Base-by-base conservation (phyloP, 306 rosid genomes). In the Boehmeria nivea region DNA sequence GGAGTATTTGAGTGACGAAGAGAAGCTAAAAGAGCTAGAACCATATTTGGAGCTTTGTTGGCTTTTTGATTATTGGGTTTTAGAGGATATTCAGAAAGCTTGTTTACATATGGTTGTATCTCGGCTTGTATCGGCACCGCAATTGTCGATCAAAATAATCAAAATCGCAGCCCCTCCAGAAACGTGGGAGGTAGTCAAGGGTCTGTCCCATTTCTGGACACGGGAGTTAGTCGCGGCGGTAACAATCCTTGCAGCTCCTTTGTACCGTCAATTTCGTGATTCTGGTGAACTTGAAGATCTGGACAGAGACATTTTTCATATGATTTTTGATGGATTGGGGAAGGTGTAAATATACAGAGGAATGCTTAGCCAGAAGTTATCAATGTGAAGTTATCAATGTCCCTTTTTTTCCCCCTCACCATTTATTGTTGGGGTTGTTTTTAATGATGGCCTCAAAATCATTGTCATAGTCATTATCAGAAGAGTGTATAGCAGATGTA, bases 1-100 rank as follows among this genome's bases (percentile, higher is more conserved):
- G 97, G 69, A 72, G 70, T 78, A 76, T 60, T 81, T 86, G 95
- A 69, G 71, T 57, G 68, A 67, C 46, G 63, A 78, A 71, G 77
- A 74, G 69, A 90, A 86, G 84, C 66, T 90, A 24, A 42, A 45
- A 20, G 71, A 70, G 78, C 71, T 90, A 43, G 68, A 74, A 54
- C 76, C 84, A 37, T 90, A 83, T 63, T 60, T 83, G 63, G 97
- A 90, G 72, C 90, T 90, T 36, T 81, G 70, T 62, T 82, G 94
- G 94, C 86, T 90, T 51, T 72, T 83, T 42, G 90, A 86, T 55
- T 78, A 77, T 75, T 90, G 95, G 95, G 33, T 80, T 25, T 57
- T 78, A 66, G 82, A 81, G 75, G 72, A 75, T 66, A 45, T 84
- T 59, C 70, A 72, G 64, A 81, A 84, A 76, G 68, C 82, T 23